A percentile compares a stretch with the other conserved stretches of the same genome.
Conservation (phyloP, 2,329 filamentous ascomycete genomes). For the Tolypocladium guangdongense region DNA sequence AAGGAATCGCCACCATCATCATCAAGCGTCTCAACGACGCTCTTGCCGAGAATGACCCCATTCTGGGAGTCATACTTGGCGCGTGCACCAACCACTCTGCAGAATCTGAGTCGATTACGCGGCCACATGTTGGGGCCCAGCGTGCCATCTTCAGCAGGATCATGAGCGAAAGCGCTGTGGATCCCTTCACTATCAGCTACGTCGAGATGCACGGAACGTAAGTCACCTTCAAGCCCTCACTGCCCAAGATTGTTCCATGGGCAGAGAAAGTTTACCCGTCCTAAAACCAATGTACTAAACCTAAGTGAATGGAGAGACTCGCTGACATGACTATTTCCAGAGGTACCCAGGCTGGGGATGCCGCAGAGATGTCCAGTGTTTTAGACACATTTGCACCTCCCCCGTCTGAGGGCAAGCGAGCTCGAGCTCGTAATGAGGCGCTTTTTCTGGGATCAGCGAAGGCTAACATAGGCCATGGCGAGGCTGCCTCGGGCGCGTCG, state of each 20-base stretch:
- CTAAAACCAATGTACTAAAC: too few species aligned
- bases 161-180: constrained; percentile 37
- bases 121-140: background rate
- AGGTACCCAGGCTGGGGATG: constrained; percentile 79
- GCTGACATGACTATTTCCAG: constrained; percentile 38
- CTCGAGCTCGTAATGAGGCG: constrained; percentile 28
- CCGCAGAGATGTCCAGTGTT: constrained; percentile 72
- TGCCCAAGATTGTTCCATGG: background rate
- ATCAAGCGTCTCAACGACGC: constrained; percentile 75
- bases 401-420: constrained; percentile 25
- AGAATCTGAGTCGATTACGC: background rate
- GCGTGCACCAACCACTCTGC: constrained; percentile 40
- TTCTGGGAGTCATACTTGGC: constrained; percentile 64
- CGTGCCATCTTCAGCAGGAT: background rate
- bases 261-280: too few species aligned
- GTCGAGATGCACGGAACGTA: constrained; percentile 69
- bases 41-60: constrained; percentile 63
- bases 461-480: constrained; percentile 54
- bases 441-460: constrained; percentile 55
- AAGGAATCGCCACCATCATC: constrained; percentile 63
- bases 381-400: constrained; percentile 34
- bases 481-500: constrained; percentile 47
- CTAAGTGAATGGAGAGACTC: background rate
- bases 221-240: background rate
- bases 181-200: constrained; percentile 68